These are phyloP conservation scores for Peronospora belbahrii DNA, from an alignment of 352 stramenopile species.

Conservation along the genomic window DNA sequence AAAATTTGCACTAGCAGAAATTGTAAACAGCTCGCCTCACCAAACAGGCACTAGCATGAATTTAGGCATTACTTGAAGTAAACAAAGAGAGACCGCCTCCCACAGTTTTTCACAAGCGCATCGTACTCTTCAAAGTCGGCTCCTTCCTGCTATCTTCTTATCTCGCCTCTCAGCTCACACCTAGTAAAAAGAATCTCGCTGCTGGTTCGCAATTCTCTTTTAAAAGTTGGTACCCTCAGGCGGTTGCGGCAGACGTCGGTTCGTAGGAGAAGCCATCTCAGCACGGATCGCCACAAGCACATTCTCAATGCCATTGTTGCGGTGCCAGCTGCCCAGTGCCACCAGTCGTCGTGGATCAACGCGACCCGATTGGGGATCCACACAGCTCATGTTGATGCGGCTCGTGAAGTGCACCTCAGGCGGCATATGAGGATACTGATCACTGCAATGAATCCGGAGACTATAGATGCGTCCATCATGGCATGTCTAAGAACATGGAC, in stretches of 20 bases:
- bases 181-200: constrained; percentile 2
- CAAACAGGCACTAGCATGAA: constrained; percentile 29
- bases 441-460: constrained; percentile 89
- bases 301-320: constrained; percentile 86
- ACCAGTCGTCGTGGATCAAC: constrained; percentile 71
- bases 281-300: constrained; percentile 85
- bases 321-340: constrained; percentile 73
- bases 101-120: constrained; percentile 1
- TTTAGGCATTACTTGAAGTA: constrained; percentile 26
- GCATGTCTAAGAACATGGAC: constrained; percentile 79
- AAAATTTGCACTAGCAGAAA: background rate
- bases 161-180: constrained; percentile 5
- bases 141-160: constrained; percentile 4
- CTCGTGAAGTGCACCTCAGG: constrained; percentile 94
- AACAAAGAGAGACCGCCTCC: constrained; percentile 2
- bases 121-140: background rate
- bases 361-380: constrained; percentile 85
- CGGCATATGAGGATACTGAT: constrained; percentile 91
- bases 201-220: constrained; percentile 22
- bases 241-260: constrained; percentile 86
- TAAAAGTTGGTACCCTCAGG: constrained; percentile 90
- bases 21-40: background rate
- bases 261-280: constrained; percentile 84
- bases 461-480: constrained; percentile 96
- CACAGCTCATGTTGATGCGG: constrained; percentile 96